Evolutionary conservation across 768 basidiomycete genomes (phyloP), one percentile per base, ranked within the genome.

Genomic region (Boletales sp.): DNA sequence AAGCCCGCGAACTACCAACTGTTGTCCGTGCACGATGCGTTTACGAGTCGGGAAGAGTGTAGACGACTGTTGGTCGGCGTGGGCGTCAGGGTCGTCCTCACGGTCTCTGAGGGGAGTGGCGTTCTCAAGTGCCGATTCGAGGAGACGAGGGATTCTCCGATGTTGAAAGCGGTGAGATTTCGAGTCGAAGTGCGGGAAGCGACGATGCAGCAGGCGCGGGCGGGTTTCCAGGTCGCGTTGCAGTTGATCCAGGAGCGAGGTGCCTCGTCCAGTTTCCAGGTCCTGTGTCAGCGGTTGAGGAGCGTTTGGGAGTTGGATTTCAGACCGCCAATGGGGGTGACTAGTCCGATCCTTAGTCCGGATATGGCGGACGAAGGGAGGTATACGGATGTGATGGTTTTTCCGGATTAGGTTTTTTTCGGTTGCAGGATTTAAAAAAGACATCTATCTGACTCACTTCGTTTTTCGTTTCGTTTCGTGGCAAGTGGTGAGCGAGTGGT

Each of bases 231-330:
- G 52, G 81, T 86, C 12, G 73, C 75, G 34, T 67, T 95, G 56
- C 73, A 78, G 15, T 63, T 95, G 44, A 75, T 89, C 13, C 85
- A 90, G 56, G 94, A 97, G 72, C 93, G 85, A 66, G 95, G 95
- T 5, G 86, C 93, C 15, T 73, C 82, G 38, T 89, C 90, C 19
- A 84, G 80, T 27, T 91, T 97, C 73, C 87, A 84, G 67, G 76
- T 80, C 44, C 73, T 92, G 27, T 89, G 80, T 64, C 80, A 75
- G 52, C 75, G 82, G 37, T 65, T 97, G 48, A 74, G 77, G 52
- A 71, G 75, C 29, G 77, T 82, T 18, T 97, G 92, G 94, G 80
- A 80, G 43, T 61, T 88, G 60, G 83, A 84, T 49, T 62, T 66
- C 30, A 57, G 55, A 29, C 40, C 56, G 48, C 39, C 38, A 32